Evolutionary conservation across 352 stramenopile genomes (phyloP), one percentile per base, ranked within the genome.

Genomic region (Phytophthora fragariae): DNA sequence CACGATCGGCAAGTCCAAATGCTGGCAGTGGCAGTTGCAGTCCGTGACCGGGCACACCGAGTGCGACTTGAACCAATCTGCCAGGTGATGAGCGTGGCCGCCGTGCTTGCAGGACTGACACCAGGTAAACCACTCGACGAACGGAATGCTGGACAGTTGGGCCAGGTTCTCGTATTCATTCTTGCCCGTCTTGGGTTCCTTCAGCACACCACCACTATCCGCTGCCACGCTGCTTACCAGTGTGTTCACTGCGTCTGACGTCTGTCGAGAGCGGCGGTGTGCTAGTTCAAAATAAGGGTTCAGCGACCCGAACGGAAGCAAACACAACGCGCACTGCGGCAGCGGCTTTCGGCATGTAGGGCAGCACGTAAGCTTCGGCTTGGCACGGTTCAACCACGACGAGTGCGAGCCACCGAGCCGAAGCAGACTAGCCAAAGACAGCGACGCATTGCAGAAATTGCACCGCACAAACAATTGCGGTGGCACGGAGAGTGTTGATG

Each of bases 221-320:
- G 64, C 52, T 7, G 59, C 70, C 14, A 73, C 80, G 27, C 62
- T 81, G 10, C 57, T 75, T 5, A 83, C 75, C 9, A 84, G 69
- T 12, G 58, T 70, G 33, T 56, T 76, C 14, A 93, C 84, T 15
- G 82, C 79, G 10, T 94, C 84, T 5, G 84, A 72, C 3, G 81
- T 84, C 53, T 91, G 82, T 65, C 90, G 83, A 49, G 85, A 90
- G 3, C 88, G 85, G 7, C 90, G 90, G 50, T 93, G 87, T 10
- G 94, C 96, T 11, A 99, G 77, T 79, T 99, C 95, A 80, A 98
- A 94, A 80, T 98, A 98, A 15, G 96, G 96, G 76, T 99, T 99
- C 17, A 98, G 69, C 17, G 89, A 94, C n/a, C 95, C 96, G 55
- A 99, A 90, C 5, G 92, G 92, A 14, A 98, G 79, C 62, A 99